phyloP scores from a whole-genome alignment of 768 basidiomycete genomes.

The Dioszegia crocea region DNA sequence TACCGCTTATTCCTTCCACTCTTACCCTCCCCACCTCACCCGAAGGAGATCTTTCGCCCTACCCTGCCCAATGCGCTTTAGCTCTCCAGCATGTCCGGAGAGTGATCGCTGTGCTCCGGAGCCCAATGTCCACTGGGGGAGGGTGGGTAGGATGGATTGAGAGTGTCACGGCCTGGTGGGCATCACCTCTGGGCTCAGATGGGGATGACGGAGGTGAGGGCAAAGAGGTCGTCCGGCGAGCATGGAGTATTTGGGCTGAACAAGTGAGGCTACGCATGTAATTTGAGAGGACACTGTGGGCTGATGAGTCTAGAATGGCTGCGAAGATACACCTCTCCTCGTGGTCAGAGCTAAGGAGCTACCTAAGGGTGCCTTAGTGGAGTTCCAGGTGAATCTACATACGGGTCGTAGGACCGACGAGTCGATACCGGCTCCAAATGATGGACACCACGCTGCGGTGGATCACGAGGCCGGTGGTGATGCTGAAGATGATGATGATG shows the following conservation, averaged over 20 bases:
- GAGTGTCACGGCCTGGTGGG: slow-evolving; percentile 68
- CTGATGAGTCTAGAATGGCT: slow-evolving; percentile 21
- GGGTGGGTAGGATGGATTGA: slow-evolving; percentile 65
- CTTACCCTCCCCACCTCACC: slow-evolving; percentile 62
- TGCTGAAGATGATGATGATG: slow-evolving; percentile 30
- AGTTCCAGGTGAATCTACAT: slow-evolving; percentile 51
- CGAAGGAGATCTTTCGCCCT: slow-evolving; percentile 45
- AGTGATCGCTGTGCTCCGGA: slow-evolving; percentile 61
- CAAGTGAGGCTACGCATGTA: no score
- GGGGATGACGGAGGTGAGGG: slow-evolving; percentile 18
- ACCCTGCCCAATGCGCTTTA: slow-evolving; percentile 64
- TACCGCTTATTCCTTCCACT: slow-evolving; percentile 75
- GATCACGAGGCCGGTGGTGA: neutral
- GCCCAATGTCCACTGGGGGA: slow-evolving; percentile 54
- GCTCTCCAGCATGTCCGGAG: slow-evolving; percentile 74
- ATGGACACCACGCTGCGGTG: neutral
- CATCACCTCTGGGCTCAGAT: neutral
- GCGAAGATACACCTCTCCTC: slow-evolving; percentile 29
- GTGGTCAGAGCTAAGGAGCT: slow-evolving; percentile 47
- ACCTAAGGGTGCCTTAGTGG: slow-evolving; percentile 50
- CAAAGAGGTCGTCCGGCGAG: slow-evolving; percentile 20
- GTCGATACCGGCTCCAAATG: no score
- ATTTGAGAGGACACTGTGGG: no score
- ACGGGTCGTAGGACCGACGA: slow-evolving; percentile 27
- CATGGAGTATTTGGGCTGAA: slow-evolving; percentile 40